Evolutionary conservation across 2,329 filamentous ascomycete genomes (phyloP).

Genomic region (Nakataea oryzae): DNA sequence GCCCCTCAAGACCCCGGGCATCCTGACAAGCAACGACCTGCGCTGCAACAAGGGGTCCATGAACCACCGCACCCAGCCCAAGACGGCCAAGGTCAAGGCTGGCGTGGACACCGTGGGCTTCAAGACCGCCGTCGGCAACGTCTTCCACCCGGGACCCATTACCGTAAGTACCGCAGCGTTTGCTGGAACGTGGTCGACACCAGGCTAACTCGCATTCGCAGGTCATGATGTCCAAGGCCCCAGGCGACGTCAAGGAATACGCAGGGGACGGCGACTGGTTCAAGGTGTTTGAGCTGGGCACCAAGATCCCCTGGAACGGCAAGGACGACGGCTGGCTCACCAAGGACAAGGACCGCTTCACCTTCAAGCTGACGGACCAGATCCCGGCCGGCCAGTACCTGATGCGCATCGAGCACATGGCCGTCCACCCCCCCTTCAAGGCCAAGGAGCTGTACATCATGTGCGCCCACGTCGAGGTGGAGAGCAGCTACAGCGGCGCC

Average conservation of each 20-base stretch:
- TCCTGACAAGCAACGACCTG: constrained; percentile 14
- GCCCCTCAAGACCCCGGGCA: constrained; percentile 14
- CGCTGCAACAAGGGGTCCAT: constrained; percentile 19
- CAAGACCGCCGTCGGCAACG: constrained; percentile 3
- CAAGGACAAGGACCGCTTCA: constrained; percentile 6
- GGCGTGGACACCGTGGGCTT: constrained; percentile 12
- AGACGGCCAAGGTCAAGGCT: constrained; percentile 12
- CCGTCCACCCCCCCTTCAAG: constrained; percentile 7
- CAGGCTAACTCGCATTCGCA: background rate
- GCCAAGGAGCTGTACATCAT: constrained; percentile 10
- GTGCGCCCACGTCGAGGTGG: constrained; percentile 9
- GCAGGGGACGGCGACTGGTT: constrained; percentile 17
- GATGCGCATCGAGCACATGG: constrained; percentile 11
- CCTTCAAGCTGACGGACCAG: constrained; percentile 8
- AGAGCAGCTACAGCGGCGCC: constrained; percentile 8
- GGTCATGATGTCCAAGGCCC: constrained; percentile 17
- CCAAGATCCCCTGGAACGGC: constrained; percentile 7
- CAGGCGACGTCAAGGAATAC: constrained; percentile 15
- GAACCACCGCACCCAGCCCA: constrained; percentile 11
- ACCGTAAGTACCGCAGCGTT: constrained; percentile 4
- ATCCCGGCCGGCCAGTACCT: constrained; percentile 10
- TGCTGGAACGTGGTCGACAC: background rate
- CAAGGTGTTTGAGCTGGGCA: constrained; percentile 11
- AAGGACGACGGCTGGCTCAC: constrained; percentile 9
- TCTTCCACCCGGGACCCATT: constrained; percentile 9